Evolutionary conservation across 768 basidiomycete species (phyloP).

Genomic region (Phylloporus rhodoxanthus): DNA sequence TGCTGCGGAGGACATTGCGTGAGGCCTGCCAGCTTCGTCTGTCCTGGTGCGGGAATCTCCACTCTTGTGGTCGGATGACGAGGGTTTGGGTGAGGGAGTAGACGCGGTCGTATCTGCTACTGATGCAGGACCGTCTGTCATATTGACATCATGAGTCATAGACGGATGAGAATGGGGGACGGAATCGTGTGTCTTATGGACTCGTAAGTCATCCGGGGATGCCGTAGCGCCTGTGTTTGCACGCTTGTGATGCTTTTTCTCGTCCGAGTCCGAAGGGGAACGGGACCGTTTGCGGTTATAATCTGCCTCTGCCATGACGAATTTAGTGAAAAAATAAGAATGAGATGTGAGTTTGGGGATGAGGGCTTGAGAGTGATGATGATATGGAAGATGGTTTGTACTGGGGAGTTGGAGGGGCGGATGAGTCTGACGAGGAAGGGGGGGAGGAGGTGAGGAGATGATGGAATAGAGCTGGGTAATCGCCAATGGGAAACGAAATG

Average conservation of each 20-base stretch:
- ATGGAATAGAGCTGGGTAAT: slow-evolving; percentile 55
- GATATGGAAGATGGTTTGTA: slow-evolving; percentile 33
- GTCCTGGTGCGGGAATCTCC: slow-evolving; percentile 34
- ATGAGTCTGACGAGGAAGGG: slow-evolving; percentile 49
- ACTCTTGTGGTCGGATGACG: slow-evolving; percentile 39
- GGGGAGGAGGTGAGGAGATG: slow-evolving; percentile 48
- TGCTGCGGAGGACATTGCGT: slow-evolving; percentile 42
- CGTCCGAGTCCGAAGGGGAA: slow-evolving; percentile 76
- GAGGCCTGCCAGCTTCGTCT: slow-evolving; percentile 35
- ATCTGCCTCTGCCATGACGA: slow-evolving; percentile 84
- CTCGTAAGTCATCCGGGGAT: slow-evolving; percentile 56
- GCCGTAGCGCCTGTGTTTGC: slow-evolving; percentile 71
- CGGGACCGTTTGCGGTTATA: slow-evolving; percentile 81
- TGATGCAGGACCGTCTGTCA: slow-evolving; percentile 44
- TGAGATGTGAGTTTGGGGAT: slow-evolving; percentile 36
- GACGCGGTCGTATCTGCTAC: slow-evolving; percentile 46
- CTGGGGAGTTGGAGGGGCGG: slow-evolving; percentile 27
- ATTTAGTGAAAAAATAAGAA: slow-evolving; percentile 44
- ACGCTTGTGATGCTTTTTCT: slow-evolving; percentile 76
- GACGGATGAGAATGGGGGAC: slow-evolving; percentile 35
- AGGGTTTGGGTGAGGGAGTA: slow-evolving; percentile 49
- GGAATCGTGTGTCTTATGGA: slow-evolving; percentile 42
- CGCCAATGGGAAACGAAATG: slow-evolving; percentile 25
- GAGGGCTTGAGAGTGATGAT: slow-evolving; percentile 42
- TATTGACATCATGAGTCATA: slow-evolving; percentile 53